These are phyloP conservation scores for Chaetomium fimeti DNA, from an alignment of 495 filamentous ascomycete genomes.

Conservation along the genomic window DNA sequence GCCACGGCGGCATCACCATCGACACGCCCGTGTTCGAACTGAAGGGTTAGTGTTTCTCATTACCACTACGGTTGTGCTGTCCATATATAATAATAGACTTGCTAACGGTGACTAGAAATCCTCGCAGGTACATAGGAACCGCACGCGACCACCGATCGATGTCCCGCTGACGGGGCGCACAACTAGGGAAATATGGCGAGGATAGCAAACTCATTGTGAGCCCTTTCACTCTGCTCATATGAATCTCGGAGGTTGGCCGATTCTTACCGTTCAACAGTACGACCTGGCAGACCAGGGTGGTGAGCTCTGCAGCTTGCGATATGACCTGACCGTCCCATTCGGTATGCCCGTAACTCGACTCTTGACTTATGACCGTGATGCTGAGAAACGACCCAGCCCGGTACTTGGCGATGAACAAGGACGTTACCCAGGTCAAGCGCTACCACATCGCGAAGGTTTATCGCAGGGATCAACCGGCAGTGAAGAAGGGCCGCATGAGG, in stretches of 20 bases:
- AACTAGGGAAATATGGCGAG: slow-evolving; percentile 90
- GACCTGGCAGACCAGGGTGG: slow-evolving; percentile 87
- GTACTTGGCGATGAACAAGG: slow-evolving; percentile 86
- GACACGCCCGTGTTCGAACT: slow-evolving; percentile 54
- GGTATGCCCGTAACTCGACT: slow-evolving; percentile 15
- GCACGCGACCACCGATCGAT: slow-evolving; percentile 66
- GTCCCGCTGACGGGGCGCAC: slow-evolving; percentile 31
- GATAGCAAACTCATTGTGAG: slow-evolving; percentile 87
- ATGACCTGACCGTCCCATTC: slow-evolving; percentile 93
- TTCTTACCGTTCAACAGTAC: slow-evolving; percentile 44
- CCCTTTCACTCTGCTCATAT: slow-evolving; percentile 53
- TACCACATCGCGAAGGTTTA: slow-evolving; percentile 90
- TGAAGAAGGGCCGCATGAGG: slow-evolving; percentile 70
- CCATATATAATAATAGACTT: background rate
- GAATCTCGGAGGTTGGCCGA: slow-evolving; percentile 67
- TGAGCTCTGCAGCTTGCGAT: slow-evolving; percentile 78
- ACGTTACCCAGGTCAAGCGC: slow-evolving; percentile 68
- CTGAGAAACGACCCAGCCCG: slow-evolving; percentile 50
- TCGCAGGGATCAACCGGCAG: slow-evolving; percentile 50
- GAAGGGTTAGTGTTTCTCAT: slow-evolving; percentile 28
- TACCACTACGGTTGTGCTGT: background rate
- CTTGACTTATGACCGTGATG: background rate
- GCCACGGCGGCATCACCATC: slow-evolving; percentile 45
- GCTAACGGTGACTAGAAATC: slow-evolving; percentile 45
- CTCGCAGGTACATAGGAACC: slow-evolving; percentile 59